Base-by-base conservation (phyloP, 83 land plant species). In the Thuja plicata region DNA sequence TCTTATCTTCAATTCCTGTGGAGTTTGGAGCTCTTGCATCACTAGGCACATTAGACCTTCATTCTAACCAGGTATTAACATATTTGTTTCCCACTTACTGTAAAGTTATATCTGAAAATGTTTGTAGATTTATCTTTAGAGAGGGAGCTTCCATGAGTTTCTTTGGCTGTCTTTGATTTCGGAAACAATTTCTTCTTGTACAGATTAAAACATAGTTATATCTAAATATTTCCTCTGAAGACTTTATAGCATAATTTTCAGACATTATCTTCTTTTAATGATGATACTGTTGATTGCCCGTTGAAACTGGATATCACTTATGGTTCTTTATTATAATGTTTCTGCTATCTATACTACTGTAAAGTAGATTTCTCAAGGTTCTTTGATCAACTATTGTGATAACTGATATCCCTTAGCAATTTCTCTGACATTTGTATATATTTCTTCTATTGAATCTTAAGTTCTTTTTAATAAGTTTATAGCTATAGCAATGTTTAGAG, bases 21-120 rank as follows among this genome's bases (percentile, higher is more conserved):
- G 86, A 84, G 86, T 50, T 84, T 40, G 62, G 86, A 52, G 86
- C 62, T 52, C 62, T 84, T 84, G 34, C 62, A 84, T 50, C 40
- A 32, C 86, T 84, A 17, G 86, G 86, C 34, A 84, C 62, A 8
- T 10, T 84, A 52, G 62, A 84, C 38, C 60, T 84, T 24, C 86
- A 84, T 84, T 84, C 86, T 46, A 84, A 84, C 37, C 40, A 83
- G 85, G 85, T 83, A 83, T 19, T 43, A 11, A 46, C 30, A 83
- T 12, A 80, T n/a, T 46, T n/a, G 15, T 15, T 34, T 48, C 55
- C 11, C 54, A 43, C n/a, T 83, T 46, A 24, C 30, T 43, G 52
- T 83, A 30, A 45, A 83, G 30, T 83, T 83, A 11, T 82, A 3
- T n/a, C 6, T 27, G 54, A 27, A 46, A 46, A 5, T 41, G 35